Evolutionary conservation across 257 asterid species (phyloP).

Genomic region (Osmanthus fragrans): DNA sequence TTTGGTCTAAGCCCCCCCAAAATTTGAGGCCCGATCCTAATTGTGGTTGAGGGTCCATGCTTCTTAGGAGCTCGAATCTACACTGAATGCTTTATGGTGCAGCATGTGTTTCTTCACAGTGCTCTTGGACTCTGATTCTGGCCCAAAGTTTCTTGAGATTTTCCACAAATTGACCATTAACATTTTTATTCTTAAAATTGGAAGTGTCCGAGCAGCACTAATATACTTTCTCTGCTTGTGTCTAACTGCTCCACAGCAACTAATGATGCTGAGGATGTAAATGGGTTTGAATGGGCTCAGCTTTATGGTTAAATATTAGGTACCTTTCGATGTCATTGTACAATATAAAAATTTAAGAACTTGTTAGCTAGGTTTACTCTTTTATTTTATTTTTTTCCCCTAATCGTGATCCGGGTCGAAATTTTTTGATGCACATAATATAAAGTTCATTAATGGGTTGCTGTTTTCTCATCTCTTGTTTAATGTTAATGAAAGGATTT

Average conservation of each 20-base stretch:
- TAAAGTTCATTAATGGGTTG: no score
- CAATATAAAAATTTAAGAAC: no score
- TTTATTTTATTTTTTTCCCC: no score
- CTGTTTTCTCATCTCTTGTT: no score
- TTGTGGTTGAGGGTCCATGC: no score
- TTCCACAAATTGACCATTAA: not conserved
- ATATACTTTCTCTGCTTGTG: not conserved
- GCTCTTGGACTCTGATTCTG: not conserved
- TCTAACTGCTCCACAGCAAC: not conserved
- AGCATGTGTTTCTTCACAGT: not conserved
- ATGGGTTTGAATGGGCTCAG: not conserved
- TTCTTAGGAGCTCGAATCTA: no score
- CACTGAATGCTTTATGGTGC: no score
- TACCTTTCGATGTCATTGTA: no score
- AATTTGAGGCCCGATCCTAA: no score
- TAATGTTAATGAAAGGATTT: no score
- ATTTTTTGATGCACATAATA: no score
- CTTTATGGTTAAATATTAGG: not conserved
- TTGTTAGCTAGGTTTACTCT: not conserved
- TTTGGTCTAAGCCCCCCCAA: no score
- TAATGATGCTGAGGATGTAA: not conserved
- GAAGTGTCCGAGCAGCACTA: not conserved
- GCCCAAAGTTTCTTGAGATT: not conserved
- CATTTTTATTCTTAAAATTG: not conserved
- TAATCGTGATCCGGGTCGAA: not conserved